Percentiles rank a stretch among this genome's conserved stretches.
Evolutionary conservation across 257 asterid genomes (phyloP).

Genomic region (Henckelia pumila): DNA sequence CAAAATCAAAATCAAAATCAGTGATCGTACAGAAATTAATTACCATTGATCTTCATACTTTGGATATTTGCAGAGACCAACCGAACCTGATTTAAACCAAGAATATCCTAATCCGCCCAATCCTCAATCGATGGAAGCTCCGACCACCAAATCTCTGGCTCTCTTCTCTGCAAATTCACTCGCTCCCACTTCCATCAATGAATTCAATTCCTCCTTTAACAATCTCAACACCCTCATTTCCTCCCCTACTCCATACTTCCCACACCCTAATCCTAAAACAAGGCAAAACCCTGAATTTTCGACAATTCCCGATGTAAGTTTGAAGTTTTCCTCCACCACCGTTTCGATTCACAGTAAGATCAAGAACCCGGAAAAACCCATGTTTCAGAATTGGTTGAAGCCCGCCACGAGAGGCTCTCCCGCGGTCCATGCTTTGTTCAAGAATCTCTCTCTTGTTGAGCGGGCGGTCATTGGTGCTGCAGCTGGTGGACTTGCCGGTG

Average conservation of each 20-base stretch:
- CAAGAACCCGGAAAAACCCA: slow-evolving; percentile 33
- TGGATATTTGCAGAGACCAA: too few relatives aligned
- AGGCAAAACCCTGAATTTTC: slow-evolving; percentile 11
- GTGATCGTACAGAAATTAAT: too few relatives aligned
- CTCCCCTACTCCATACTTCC: slow-evolving; percentile 26
- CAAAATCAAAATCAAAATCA: too few relatives aligned
- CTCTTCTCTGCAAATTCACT: slow-evolving; percentile 40
- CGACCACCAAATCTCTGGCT: slow-evolving; percentile 40
- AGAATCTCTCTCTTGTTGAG: slow-evolving; percentile 75
- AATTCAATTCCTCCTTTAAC: slow-evolving; percentile 69
- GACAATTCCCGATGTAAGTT: slow-evolving; percentile 25
- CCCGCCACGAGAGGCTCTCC: slow-evolving; percentile 65
- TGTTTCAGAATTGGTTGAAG: slow-evolving; percentile 47
- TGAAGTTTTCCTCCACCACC: slow-evolving; percentile 61
- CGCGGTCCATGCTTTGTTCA: slow-evolving; percentile 55
- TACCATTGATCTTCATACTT: too few relatives aligned
- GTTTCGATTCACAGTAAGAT: slow-evolving; percentile 40
- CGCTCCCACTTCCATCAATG: slow-evolving; percentile 26
- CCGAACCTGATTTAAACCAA: background rate
- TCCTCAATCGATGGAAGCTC: slow-evolving; percentile 48
- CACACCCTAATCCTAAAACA: slow-evolving; percentile 28
- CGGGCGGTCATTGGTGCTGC: slow-evolving; percentile 77
- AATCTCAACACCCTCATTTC: slow-evolving; percentile 58
- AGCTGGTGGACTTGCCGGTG: slow-evolving; percentile 94
- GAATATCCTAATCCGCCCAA: background rate